Percentiles rank a stretch among this genome's conserved stretches.
These are phyloP conservation scores for Colletotrichum plurivorum DNA, from an alignment of 2,329 filamentous ascomycete genomes.

Conservation along the genomic window DNA sequence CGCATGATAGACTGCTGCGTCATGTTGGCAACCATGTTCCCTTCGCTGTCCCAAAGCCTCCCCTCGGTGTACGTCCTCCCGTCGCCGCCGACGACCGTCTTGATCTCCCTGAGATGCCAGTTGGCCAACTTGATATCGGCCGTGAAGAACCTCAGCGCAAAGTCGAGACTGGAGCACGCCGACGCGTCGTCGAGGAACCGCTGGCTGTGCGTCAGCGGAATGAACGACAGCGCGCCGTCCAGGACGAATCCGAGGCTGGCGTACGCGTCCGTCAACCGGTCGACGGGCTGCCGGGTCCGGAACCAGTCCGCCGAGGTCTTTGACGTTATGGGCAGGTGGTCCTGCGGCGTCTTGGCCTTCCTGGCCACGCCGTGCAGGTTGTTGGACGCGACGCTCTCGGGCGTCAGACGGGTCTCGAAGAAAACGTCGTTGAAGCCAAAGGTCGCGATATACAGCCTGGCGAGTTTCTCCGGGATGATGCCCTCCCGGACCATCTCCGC, in stretches of 20 bases:
- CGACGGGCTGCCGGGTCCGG: constrained; percentile 44
- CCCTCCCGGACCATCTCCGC: constrained; percentile 44
- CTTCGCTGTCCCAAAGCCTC: constrained; percentile 59
- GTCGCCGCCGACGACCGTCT: constrained; percentile 52
- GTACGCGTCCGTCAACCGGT: constrained; percentile 49
- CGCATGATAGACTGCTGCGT: constrained; percentile 61
- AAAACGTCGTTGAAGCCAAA: constrained; percentile 49
- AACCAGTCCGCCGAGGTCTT: constrained; percentile 60
- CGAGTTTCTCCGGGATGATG: constrained; percentile 43
- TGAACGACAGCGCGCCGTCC: constrained; percentile 60
- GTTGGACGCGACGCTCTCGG: constrained; percentile 58
- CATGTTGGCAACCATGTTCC: constrained; percentile 61
- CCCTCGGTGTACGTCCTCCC: constrained; percentile 62
- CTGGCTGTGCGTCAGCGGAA: constrained; percentile 58
- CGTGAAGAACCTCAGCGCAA: constrained; percentile 61
- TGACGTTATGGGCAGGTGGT: constrained; percentile 46
- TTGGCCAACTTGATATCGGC: constrained; percentile 53
- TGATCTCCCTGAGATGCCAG: constrained; percentile 61
- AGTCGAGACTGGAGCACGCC: constrained; percentile 64
- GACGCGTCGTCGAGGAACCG: constrained; percentile 59
- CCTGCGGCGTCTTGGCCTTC: constrained; percentile 53
- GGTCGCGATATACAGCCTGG: constrained; percentile 42
- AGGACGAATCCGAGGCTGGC: constrained; percentile 58
- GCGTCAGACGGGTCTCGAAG: constrained; percentile 54
- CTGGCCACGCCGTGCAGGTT: constrained; percentile 59